Conservation (phyloP, 768 basidiomycete genomes). For the Tulasnella sp. region DNA sequence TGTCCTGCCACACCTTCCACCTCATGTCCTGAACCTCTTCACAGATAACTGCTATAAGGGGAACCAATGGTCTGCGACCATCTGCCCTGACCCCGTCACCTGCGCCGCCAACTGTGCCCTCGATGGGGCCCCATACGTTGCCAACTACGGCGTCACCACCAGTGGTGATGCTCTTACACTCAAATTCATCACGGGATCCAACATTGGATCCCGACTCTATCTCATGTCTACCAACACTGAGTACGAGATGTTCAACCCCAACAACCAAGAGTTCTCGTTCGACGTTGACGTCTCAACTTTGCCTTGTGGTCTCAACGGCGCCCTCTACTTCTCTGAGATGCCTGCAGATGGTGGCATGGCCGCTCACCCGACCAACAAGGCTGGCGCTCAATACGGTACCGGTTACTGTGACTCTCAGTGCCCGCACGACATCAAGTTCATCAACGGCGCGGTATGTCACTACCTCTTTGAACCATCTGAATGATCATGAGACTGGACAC, state of each 20-base stretch:
- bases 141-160: conserved; percentile 18
- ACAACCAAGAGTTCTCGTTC: conserved; percentile 49
- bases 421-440: conserved; percentile 50
- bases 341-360: conserved; percentile 45
- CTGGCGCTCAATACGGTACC: conserved; percentile 52
- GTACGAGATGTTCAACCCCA: conserved; percentile 42
- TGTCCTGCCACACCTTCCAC: too few relatives aligned
- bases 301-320: conserved; percentile 51
- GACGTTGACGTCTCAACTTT: conserved; percentile 49
- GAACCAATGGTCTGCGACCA: conserved; percentile 41
- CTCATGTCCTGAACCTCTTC: too few relatives aligned
- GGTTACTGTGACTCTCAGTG: conserved; percentile 58
- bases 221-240: conserved; percentile 35
- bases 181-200: conserved; percentile 16
- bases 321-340: conserved; percentile 52
- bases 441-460: conserved; percentile 42
- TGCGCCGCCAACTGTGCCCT: conserved; percentile 36
- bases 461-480: conserved; percentile 36
- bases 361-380: conserved; percentile 42
- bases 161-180: conserved; percentile 15
- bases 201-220: conserved; percentile 30
- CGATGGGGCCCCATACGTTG: conserved; percentile 24
- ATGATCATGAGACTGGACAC: too few relatives aligned
- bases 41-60: conserved; percentile 47
- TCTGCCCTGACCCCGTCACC: conserved; percentile 40